These are phyloP conservation scores for Stagonosporopsis vannaccii DNA, from an alignment of 2,329 filamentous ascomycete genomes.

Conservation along the genomic window DNA sequence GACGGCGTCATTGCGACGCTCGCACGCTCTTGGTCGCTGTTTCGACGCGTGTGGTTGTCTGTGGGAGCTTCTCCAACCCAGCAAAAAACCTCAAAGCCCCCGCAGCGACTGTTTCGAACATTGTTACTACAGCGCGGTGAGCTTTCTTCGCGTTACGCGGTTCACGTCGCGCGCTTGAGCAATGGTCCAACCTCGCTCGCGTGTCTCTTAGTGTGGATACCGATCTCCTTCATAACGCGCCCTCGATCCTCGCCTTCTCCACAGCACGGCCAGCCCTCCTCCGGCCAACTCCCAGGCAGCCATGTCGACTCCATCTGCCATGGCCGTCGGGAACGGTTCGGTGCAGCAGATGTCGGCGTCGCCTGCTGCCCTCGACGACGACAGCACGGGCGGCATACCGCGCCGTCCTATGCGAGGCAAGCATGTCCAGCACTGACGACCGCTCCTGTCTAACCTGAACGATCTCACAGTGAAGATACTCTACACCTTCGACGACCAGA, in stretches of 20 bases:
- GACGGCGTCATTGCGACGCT: constrained; percentile 13
- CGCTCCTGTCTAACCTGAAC: constrained; percentile 26
- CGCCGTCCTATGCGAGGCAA: constrained; percentile 57
- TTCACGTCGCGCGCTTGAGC: constrained; percentile 42
- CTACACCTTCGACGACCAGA: constrained; percentile 92
- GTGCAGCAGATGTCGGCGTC: constrained; percentile 30
- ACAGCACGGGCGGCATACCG: constrained; percentile 43
- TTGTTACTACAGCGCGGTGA: constrained; percentile 7
- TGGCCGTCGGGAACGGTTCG: constrained; percentile 30
- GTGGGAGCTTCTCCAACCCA: constrained; percentile 1
- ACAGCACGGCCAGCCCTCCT: constrained; percentile 27
- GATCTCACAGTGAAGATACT: constrained; percentile 83
- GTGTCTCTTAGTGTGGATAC: constrained; percentile 24
- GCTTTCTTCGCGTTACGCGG: constrained; percentile 23
- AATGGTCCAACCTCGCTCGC: constrained; percentile 44
- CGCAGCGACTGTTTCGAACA: constrained; percentile 18
- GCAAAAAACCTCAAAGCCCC: not conserved
- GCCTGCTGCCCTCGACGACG: constrained; percentile 33
- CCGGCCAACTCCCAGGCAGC: constrained; percentile 28
- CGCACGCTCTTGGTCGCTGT: constrained; percentile 21
- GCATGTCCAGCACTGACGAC: constrained; percentile 23
- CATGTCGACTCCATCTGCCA: constrained; percentile 45
- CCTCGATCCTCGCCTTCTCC: constrained; percentile 20
- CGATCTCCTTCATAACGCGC: constrained; percentile 34
- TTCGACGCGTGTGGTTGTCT: constrained; percentile 27